Percentiles rank a stretch among this genome's conserved stretches.
Evolutionary conservation across 2,329 filamentous ascomycete genomes (phyloP).

Genomic region (Epichloe glyceriae): DNA sequence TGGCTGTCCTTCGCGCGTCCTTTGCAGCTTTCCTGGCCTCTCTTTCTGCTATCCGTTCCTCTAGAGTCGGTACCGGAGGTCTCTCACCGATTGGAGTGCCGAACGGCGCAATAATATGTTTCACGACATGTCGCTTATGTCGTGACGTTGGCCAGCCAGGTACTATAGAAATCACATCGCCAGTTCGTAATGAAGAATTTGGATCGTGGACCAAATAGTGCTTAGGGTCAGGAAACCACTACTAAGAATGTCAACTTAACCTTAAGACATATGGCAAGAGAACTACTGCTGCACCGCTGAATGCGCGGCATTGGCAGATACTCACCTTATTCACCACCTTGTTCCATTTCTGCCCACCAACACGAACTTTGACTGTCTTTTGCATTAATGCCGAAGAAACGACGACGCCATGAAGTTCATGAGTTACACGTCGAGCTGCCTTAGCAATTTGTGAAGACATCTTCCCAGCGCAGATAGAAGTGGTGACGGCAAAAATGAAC

Average conservation of each 20-base stretch:
- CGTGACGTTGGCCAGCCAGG: slow-evolving; percentile 53
- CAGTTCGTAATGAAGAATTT: slow-evolving; percentile 55
- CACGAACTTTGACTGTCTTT: slow-evolving; percentile 66
- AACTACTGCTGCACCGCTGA: background rate
- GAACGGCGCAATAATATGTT: slow-evolving; percentile 57
- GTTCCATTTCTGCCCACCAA: slow-evolving; percentile 62
- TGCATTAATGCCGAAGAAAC: slow-evolving; percentile 66
- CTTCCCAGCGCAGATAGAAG: background rate
- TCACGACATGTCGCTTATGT: slow-evolving; percentile 60
- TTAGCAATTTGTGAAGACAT: slow-evolving; percentile 30
- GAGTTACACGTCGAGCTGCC: slow-evolving; percentile 30
- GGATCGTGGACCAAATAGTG: slow-evolving; percentile 69
- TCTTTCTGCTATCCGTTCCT: slow-evolving; percentile 44
- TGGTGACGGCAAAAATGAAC: background rate
- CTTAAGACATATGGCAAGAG: background rate
- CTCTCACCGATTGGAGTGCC: slow-evolving; percentile 50
- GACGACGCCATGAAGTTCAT: slow-evolving; percentile 54
- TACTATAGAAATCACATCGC: slow-evolving; percentile 62
- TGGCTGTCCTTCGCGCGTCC: slow-evolving; percentile 35
- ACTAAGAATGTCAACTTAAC: slow-evolving; percentile 11
- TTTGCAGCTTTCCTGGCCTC: slow-evolving; percentile 44
- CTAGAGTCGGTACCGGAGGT: slow-evolving; percentile 50
- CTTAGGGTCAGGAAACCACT: slow-evolving; percentile 47
- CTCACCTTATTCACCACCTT: slow-evolving; percentile 57
- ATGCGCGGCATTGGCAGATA: background rate